These are phyloP conservation scores for Cucurbita moschata DNA, from an alignment of 306 rosid genomes.

Conservation along the genomic window DNA sequence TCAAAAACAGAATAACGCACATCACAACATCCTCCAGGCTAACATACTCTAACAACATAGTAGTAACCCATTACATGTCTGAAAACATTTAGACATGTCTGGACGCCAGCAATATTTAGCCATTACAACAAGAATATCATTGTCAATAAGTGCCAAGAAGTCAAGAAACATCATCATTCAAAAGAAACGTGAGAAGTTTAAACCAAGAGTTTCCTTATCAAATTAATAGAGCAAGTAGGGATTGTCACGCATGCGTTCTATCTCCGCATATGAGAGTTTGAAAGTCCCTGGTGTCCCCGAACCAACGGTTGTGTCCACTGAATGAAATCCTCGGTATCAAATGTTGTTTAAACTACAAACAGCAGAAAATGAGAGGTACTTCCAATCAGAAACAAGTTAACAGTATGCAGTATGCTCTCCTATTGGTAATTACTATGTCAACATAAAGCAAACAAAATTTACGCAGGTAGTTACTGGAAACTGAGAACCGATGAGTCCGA, in stretches of 20 bases:
- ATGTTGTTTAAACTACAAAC: background rate
- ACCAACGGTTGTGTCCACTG: background rate
- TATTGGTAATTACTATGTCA: background rate
- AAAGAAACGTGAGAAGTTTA: slow-evolving; percentile 40
- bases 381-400: background rate
- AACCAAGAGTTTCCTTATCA: slow-evolving; percentile 35
- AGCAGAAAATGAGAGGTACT: background rate
- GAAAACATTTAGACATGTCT: slow-evolving; percentile 41
- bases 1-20: slow-evolving; percentile 34
- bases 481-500: background rate
- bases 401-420: background rate
- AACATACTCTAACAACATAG: slow-evolving; percentile 56
- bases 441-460: background rate
- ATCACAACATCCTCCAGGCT: slow-evolving; percentile 52
- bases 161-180: slow-evolving; percentile 36
- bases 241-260: background rate
- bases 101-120: slow-evolving; percentile 52
- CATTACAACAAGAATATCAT: slow-evolving; percentile 46
- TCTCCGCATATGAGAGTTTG: background rate
- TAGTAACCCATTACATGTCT: slow-evolving; percentile 30
- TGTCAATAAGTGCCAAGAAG: slow-evolving; percentile 42
- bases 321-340: background rate
- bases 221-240: slow-evolving; percentile 18
- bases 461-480: background rate
- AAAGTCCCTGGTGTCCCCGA: background rate